Conservation (phyloP, 202 grass and related monocot genomes). For the Eragrostis tef region DNA sequence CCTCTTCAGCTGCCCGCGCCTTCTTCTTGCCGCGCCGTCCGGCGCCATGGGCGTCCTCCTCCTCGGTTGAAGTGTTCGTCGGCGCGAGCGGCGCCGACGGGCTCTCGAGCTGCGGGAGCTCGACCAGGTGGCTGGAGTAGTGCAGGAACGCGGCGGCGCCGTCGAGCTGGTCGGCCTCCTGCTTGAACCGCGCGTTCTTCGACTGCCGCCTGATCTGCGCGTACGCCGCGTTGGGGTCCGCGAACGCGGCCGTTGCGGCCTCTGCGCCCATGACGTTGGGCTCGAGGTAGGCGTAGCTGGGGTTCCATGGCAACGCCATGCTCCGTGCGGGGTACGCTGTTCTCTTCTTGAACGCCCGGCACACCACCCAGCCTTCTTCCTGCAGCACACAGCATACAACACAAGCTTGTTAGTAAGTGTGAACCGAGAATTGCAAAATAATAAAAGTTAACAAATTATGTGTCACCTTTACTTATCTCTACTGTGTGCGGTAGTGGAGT, state of each 20-base stretch:
- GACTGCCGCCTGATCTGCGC: constrained; percentile 55
- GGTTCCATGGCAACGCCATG: constrained; percentile 65
- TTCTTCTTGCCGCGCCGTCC: constrained; percentile 41
- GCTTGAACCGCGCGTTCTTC: constrained; percentile 60
- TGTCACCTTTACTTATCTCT: background rate
- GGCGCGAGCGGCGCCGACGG: constrained; percentile 52
- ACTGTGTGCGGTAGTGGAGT: constrained; percentile 40
- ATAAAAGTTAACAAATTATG: constrained; percentile 5
- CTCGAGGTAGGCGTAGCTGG: constrained; percentile 60
- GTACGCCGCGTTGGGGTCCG: constrained; percentile 46
- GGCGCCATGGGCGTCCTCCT: constrained; percentile 32
- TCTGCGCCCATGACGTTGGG: constrained; percentile 37
- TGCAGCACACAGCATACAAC: constrained; percentile 33
- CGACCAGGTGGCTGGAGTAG: no score
- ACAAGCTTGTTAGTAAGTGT: background rate
- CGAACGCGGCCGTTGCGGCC: constrained; percentile 36
- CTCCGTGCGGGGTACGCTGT: constrained; percentile 56
- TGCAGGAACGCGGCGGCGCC: no score
- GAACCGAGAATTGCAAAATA: no score
- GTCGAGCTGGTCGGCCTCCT: constrained; percentile 61
- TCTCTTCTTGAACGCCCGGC: constrained; percentile 97
- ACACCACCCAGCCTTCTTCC: constrained; percentile 99
- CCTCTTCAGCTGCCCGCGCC: constrained; percentile 22
- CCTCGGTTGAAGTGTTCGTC: constrained; percentile 19
- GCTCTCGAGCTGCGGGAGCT: constrained; percentile 89